Evolutionary conservation across 495 filamentous ascomycete genomes (phyloP).

Genomic region (Podospora didyma): DNA sequence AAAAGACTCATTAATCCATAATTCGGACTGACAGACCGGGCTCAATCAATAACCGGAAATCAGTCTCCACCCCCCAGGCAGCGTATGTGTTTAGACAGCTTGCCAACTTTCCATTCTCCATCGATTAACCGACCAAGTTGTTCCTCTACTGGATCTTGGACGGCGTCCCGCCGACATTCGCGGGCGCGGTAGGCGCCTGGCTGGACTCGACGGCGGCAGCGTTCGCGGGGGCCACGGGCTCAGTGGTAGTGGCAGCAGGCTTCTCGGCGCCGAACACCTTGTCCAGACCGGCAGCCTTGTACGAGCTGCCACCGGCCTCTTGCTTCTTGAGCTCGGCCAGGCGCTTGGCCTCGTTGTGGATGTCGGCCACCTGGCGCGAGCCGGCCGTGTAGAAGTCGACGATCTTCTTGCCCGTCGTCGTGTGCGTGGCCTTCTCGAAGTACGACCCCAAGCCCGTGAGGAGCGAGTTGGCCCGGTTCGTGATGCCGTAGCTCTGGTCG

Average conservation of each 20-base stretch:
- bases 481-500: conserved; percentile 72
- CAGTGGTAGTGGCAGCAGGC: conserved; percentile 2
- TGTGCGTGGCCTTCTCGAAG: conserved; percentile 86
- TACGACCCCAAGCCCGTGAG: conserved; percentile 66
- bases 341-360: conserved; percentile 83
- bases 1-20: too few species aligned
- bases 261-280: conserved; percentile 43
- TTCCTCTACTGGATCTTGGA: background rate
- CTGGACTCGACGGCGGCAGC: conserved; percentile 9
- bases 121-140: background rate
- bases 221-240: conserved; percentile 7
- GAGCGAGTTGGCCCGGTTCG: conserved; percentile 57
- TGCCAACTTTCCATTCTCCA: background rate
- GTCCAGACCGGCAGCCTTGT: conserved; percentile 45
- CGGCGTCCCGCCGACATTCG: background rate
- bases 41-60: too few species aligned
- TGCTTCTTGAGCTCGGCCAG: conserved; percentile 84
- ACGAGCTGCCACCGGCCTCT: conserved; percentile 46
- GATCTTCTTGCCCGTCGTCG: conserved; percentile 80
- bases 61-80: too few species aligned
- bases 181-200: conserved; percentile 1
- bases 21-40: too few species aligned
- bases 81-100: too few species aligned
- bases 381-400: conserved; percentile 78
- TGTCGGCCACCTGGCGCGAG: conserved; percentile 83